Conservation (phyloP, 305 asterid genomes). For the Solanum hybrid region DNA sequence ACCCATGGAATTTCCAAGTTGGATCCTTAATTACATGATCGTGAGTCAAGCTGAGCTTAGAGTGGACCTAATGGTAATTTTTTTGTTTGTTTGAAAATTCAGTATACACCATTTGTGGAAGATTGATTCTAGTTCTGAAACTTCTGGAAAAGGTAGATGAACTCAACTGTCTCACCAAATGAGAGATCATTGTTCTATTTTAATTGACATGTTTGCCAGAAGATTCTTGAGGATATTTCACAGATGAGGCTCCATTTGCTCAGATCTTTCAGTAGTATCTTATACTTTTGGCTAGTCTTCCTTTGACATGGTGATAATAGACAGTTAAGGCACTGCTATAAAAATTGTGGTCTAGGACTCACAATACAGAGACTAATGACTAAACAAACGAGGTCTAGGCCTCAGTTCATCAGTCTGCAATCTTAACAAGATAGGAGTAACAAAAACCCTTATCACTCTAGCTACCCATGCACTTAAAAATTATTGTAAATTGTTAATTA, state of each 20-base stretch:
- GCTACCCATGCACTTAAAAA: not conserved
- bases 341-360: not conserved
- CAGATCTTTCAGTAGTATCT: not conserved
- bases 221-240: not conserved
- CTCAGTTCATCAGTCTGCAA: not conserved
- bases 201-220: not conserved
- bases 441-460: not conserved
- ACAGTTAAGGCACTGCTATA: not conserved
- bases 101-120: not conserved
- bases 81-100: not conserved
- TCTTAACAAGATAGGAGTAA: not conserved
- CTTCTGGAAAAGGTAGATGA: not conserved
- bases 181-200: not conserved
- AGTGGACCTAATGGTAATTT: not conserved
- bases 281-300: not conserved
- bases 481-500: not conserved
- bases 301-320: not conserved
- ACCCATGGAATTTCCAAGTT: not conserved
- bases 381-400: not conserved
- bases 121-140: not conserved
- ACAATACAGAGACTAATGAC: not conserved
- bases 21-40: not conserved
- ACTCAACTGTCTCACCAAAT: not conserved
- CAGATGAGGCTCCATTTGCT: not conserved
- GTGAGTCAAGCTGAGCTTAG: not conserved